phyloP scores from a whole-genome alignment of 768 basidiomycete species.

The Porphyrellus cyaneotinctus region DNA sequence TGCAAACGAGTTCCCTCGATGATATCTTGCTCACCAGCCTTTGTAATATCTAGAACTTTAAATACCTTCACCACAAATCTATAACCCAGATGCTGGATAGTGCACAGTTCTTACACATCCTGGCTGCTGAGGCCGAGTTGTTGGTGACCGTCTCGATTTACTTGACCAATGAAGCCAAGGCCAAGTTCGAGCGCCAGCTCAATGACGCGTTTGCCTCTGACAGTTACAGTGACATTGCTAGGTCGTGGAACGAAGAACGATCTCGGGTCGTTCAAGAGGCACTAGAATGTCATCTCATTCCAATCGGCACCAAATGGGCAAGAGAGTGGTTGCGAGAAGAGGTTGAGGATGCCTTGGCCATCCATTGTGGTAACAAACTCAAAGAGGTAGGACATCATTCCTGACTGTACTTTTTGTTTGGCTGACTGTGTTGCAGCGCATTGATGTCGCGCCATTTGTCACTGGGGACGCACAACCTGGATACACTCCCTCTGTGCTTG shows the following conservation, averaged over 20 bases:
- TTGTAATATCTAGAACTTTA: constrained; percentile 75
- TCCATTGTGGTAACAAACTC: constrained; percentile 61
- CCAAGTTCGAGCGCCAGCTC: constrained; percentile 71
- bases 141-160: constrained; percentile 74
- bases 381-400: constrained; percentile 52
- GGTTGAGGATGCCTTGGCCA: constrained; percentile 79
- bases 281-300: constrained; percentile 77
- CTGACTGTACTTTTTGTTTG: background rate
- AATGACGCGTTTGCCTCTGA: constrained; percentile 81
- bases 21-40: constrained; percentile 2
- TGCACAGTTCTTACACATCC: constrained; percentile 85
- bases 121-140: constrained; percentile 85
- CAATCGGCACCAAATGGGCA: constrained; percentile 81
- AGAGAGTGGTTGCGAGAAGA: constrained; percentile 87
- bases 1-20: background rate
- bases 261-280: constrained; percentile 73
- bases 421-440: constrained; percentile 49
- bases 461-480: constrained; percentile 63
- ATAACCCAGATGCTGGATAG: constrained; percentile 63
- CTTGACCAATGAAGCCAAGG: constrained; percentile 57
- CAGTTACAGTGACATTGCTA: constrained; percentile 77
- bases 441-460: constrained; percentile 75
- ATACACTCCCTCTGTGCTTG: constrained; percentile 74
- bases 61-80: constrained; percentile 83
- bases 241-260: constrained; percentile 89